Conservation (phyloP, 192 early-diverging fungal species). For the Dissophora ornata region DNA sequence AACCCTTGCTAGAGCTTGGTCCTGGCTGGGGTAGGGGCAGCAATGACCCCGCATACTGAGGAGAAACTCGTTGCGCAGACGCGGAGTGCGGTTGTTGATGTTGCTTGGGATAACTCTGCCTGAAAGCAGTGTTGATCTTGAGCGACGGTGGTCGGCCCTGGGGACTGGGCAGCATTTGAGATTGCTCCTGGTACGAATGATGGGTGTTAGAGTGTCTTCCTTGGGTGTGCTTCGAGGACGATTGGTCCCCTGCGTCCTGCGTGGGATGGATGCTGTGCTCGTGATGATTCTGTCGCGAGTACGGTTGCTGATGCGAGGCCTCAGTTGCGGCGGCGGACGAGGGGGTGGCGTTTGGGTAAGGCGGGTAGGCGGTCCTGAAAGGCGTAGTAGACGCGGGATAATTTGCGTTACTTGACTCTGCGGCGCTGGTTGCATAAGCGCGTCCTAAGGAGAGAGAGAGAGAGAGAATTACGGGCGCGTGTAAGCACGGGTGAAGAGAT, state of each 20-base stretch:
- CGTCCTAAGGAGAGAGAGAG: neutral
- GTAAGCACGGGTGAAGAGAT: no score
- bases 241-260: neutral
- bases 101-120: constrained; percentile 23
- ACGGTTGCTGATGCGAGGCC: no score
- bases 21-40: constrained; percentile 6
- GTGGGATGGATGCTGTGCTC: no score
- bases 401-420: neutral
- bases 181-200: constrained; percentile 13
- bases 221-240: neutral
- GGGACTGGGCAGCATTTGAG: constrained; percentile 13
- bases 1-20: constrained; percentile 14
- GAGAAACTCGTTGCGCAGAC: constrained; percentile 15
- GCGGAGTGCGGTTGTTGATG: constrained; percentile 23
- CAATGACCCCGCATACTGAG: neutral
- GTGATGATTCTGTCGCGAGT: no score
- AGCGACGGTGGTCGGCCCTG: constrained; percentile 23
- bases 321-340: no score
- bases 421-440: neutral
- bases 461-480: neutral
- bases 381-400: neutral
- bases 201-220: constrained; percentile 2
- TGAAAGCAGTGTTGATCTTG: constrained; percentile 35
- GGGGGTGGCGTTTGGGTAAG: neutral
- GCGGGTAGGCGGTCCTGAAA: neutral